Evolutionary conservation across 2,329 filamentous ascomycete species (phyloP), one percentile per base, ranked within the genome.

Genomic region (Colletotrichum sp.): DNA sequence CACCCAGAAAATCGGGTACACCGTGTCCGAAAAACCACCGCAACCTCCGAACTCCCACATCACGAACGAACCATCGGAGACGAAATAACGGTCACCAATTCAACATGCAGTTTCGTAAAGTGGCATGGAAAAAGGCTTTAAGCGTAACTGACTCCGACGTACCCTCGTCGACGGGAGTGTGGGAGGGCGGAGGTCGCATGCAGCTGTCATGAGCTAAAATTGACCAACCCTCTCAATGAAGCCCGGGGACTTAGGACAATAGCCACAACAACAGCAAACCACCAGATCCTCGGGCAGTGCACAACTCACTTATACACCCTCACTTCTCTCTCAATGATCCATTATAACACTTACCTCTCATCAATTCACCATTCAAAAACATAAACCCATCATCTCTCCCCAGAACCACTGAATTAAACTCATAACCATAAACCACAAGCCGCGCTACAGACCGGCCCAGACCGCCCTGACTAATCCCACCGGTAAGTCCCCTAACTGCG

Each of bases 261-360:
- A 39, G 13, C 34, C 0, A 36, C 34, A 36, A 18, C 36, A 39
- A 2, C 36, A 3, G n/a, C n/a, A n/a, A n/a, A 39, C 36, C 15
- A 39, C 44, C 6, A 52, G 9, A 49, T 49, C 9, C 44, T 49
- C 44, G 12, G 4, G 18, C 18, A 49, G 10, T 6, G 4, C n/a
- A 13, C n/a, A 49, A 0, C n/a, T 49, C n/a, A n/a, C 44, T 21
- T 13, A 5, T 21, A 21, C 44, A 21, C 2, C 2, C 18, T n/a
- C 18, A 44, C 0, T 6, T 3, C 2, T 1, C 0, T 44, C 39
- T 49, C 6, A 13, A n/a, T n/a, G n/a, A n/a, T n/a, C n/a, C n/a
- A n/a, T n/a, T n/a, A 49, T 0, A n/a, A 44, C 18, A 13, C 44
- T 21, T 21, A 21, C 9, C 9, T 49, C 39, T 21, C 44, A 12